Conservation (phyloP, 2,329 filamentous ascomycete species). For the Fusarium kyushuense region DNA sequence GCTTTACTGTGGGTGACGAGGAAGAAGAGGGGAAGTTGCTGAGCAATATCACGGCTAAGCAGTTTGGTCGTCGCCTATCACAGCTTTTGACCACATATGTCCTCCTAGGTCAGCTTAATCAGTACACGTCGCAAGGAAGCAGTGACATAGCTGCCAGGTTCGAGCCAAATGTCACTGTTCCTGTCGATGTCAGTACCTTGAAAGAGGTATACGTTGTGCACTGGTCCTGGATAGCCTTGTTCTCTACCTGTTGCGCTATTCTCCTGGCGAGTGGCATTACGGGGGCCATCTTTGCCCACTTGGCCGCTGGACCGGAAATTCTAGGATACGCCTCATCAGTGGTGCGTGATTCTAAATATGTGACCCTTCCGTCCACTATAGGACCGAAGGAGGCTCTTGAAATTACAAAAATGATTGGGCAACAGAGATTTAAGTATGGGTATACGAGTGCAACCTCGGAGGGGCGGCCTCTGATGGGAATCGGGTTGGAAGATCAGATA, state of each 20-base stretch:
- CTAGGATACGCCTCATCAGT: neutral
- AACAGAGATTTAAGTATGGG: neutral
- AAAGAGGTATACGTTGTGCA: neutral
- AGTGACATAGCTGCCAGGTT: neutral
- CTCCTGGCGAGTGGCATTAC: neutral
- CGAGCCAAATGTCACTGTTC: neutral
- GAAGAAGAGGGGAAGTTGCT: neutral
- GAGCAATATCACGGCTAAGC: neutral
- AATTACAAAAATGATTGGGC: neutral
- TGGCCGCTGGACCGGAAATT: neutral
- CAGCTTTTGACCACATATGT: conserved; percentile 32
- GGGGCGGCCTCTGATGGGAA: neutral
- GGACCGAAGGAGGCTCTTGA: neutral
- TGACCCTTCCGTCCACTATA: neutral
- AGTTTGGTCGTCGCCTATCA: conserved; percentile 10
- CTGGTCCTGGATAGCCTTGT: neutral
- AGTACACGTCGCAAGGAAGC: neutral
- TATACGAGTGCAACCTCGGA: neutral
- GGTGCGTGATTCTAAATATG: neutral
- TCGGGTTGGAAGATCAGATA: neutral
- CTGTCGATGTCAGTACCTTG: neutral
- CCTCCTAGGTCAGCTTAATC: neutral
- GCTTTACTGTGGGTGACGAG: neutral
- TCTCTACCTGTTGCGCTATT: neutral
- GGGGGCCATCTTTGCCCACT: neutral